Evolutionary conservation across 345 rosid genomes (phyloP).

Genomic region (Populus alba): DNA sequence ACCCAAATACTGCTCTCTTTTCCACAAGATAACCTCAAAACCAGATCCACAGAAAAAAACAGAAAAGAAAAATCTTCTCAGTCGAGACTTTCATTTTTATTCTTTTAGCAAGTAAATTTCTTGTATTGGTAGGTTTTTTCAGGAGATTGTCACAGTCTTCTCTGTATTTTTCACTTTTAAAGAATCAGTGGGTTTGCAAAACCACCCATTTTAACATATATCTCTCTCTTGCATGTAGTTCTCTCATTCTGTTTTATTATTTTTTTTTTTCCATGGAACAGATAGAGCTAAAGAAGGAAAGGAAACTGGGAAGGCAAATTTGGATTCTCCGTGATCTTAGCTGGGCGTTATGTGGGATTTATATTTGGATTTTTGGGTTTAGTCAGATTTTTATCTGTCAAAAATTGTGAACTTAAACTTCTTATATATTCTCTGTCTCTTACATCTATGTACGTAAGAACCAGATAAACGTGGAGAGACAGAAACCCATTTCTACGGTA

Average conservation of each 20-base stretch:
- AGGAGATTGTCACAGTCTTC: not conserved
- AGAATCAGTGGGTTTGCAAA: not conserved
- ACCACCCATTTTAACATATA: not conserved
- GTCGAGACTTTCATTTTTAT: not conserved
- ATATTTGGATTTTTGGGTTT: constrained; percentile 5
- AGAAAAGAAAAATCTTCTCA: not conserved
- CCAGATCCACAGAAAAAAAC: constrained; percentile 20
- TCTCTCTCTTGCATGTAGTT: not conserved
- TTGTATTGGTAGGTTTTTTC: not conserved
- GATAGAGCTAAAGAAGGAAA: constrained; percentile 18
- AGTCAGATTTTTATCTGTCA: constrained; percentile 15
- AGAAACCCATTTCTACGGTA: constrained; percentile 10
- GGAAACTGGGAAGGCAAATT: constrained; percentile 23
- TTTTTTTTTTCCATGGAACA: constrained; percentile 16
- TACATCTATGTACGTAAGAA: constrained; percentile 23
- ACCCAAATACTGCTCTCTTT: not conserved
- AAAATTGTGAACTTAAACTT: constrained; percentile 26
- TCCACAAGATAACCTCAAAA: constrained; percentile 8
- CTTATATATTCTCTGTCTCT: constrained; percentile 12
- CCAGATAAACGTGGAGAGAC: not conserved
- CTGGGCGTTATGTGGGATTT: constrained; percentile 14
- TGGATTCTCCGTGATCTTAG: constrained; percentile 38
- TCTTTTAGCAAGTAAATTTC: constrained; percentile 10
- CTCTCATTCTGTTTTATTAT: not conserved
- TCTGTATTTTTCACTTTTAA: not conserved